Base-by-base conservation (phyloP, 2,329 filamentous ascomycete genomes). In the Paramyrothecium roridum region DNA sequence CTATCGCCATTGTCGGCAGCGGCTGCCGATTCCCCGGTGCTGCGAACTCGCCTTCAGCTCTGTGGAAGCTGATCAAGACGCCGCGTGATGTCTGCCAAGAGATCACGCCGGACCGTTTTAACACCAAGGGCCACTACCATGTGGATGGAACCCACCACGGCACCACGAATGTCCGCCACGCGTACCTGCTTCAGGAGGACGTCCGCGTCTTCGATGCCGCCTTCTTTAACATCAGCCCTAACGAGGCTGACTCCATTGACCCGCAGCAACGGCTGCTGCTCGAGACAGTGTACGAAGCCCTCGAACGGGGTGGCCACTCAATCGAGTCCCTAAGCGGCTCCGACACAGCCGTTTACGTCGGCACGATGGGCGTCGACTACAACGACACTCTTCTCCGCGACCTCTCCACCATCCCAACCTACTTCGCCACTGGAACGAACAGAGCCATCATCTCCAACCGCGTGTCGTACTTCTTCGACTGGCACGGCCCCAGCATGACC, bases 271-370 rank as follows among this genome's bases (percentile, higher is more conserved):
- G 70, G 3, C 33, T 67, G 3, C 58, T 70, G 2, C 61, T 72
- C 3, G 73, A 76, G 54, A 67, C 65, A 0, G 65, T 71, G 3
- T 76, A 73, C 33, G 72, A 76, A 12, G 23, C 55, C 20, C 43
- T 62, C 3, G 56, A 61, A 30, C 21, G 37, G 1, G 48, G 57
- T 6, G 55, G 55, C 22, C 19, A 53, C 13, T 16, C 54, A 1
- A 50, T 57, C 23, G 43, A 57, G 16, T 13, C 22, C 16, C 22
- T 57, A 2, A 33, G 47, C 16, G 56, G 56, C 16, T 56, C 56
- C 2, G 20, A 55, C 6, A 57, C 57, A 11, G 51, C 48, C 16
- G 60, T 65, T 17, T 69, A 61, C 34, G 60, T 61, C 10, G 67
- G 67, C 11, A 47, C 56, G 16, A 65, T 66, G 57, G 60, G 63